Base-by-base conservation (phyloP, 495 filamentous ascomycete species). In the Penicillium canariense region DNA sequence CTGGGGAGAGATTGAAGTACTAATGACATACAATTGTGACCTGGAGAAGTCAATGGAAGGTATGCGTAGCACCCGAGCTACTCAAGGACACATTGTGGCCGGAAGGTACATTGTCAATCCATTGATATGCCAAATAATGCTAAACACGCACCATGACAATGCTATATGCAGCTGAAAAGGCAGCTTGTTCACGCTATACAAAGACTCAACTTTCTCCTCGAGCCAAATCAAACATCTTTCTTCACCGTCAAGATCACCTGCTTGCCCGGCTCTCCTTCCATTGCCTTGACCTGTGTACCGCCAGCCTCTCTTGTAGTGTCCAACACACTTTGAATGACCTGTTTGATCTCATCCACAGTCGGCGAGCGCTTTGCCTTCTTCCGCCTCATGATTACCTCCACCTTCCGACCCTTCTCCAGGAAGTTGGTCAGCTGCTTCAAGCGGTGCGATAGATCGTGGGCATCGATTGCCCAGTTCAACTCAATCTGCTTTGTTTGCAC, bases 381-480 rank as follows among this genome's bases (percentile, higher is more conserved):
- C 52, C 60, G 65, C 15, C 77, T 76, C 50, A 92, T 54, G 43
- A 82, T 43, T 11, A 91, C 55, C 59, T 88, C 81, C 31, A 92
- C 87, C 61, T 67, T 78, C 30, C 72, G 62, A 3, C 87, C 87
- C 58, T 88, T 85, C 7, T 66, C 66, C 56, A 92, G 58, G 55
- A 91, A 92, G 40, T 59, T 70, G 45, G 70, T 68, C 65, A 91
- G 57, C 68, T 82, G 77, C 39, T 76, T 74, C 60, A 87, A 50
- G 43, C 82, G 79, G 63, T 88, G 84, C 3, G 60, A 59, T 22
- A 91, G 69, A 68, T 92, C 88, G 67, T 88, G 75, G 9, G 65
- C 56, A 49, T 83, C 84, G 57, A 93, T 91, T 23, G 86, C 83
- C 91, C 91, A 96, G 68, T 90, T 90, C 55, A 96, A 22, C 73